These are phyloP conservation scores for Collybiopsis confluens DNA, from an alignment of 768 basidiomycete species.

Conservation along the genomic window DNA sequence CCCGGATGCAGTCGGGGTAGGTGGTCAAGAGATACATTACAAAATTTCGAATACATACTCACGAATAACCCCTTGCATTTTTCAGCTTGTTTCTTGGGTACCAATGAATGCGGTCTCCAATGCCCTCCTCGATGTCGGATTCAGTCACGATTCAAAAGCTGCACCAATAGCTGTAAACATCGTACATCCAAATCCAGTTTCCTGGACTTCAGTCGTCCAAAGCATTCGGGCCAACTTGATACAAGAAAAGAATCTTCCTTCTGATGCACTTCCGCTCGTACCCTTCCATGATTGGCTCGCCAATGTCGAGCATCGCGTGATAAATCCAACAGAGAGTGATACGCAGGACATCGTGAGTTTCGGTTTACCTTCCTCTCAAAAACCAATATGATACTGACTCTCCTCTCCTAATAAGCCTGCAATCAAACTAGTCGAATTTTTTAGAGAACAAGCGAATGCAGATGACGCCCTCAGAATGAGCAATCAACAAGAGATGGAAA, in stretches of 20 bases:
- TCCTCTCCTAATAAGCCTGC: conserved; percentile 21
- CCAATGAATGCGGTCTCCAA: conserved; percentile 28
- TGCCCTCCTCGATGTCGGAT: conserved; percentile 29
- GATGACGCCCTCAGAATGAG: conserved; percentile 13
- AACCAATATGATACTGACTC: background rate
- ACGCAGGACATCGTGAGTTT: conserved; percentile 26
- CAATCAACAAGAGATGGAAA: background rate
- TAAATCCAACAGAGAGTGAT: conserved; percentile 20
- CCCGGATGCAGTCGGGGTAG: conserved; percentile 27
- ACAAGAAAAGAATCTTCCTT: conserved; percentile 9
- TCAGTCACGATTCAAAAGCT: conserved; percentile 13
- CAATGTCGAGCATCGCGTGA: conserved; percentile 19
- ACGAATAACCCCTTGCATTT: conserved; percentile 3
- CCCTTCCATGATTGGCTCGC: conserved; percentile 26
- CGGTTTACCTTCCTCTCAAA: too few relatives aligned
- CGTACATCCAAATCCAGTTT: conserved; percentile 31
- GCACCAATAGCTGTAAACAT: conserved; percentile 27
- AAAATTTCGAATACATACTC: background rate
- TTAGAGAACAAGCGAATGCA: conserved; percentile 15
- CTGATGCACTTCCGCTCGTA: conserved; percentile 16
- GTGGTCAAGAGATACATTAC: conserved; percentile 21
- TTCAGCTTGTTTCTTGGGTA: conserved; percentile 32
- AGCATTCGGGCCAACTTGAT: conserved; percentile 17
- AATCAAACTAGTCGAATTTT: conserved; percentile 27
- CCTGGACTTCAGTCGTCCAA: conserved; percentile 24